Conservation (phyloP, 331 rosid species). For the Rhamnella rubrinervis region DNA sequence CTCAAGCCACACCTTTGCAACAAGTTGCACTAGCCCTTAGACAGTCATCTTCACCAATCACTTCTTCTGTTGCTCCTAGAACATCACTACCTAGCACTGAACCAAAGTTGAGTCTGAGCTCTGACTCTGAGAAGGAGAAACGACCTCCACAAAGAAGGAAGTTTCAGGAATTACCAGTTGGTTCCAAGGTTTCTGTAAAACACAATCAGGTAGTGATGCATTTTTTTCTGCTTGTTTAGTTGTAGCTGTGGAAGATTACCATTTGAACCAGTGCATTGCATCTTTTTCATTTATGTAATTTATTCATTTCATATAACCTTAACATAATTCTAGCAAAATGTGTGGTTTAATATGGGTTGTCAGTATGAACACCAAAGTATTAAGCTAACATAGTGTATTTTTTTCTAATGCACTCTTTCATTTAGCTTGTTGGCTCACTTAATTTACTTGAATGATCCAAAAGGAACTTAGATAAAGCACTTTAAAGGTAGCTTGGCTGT, state of each 20-base stretch:
- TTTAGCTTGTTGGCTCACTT: too few species aligned
- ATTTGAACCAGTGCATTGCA: neutral
- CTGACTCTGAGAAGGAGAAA: constrained; percentile 52
- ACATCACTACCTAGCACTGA: constrained; percentile 41
- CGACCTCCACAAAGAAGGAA: constrained; percentile 67
- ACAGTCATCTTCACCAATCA: constrained; percentile 59
- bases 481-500: neutral
- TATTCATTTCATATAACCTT: too few species aligned
- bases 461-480: neutral
- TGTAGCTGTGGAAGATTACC: neutral
- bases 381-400: too few species aligned
- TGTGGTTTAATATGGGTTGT: too few species aligned
- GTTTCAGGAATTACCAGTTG: constrained; percentile 81
- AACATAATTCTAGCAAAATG: too few species aligned
- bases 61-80: constrained; percentile 56
- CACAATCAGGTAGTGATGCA: constrained; percentile 67
- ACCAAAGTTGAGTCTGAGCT: constrained; percentile 38
- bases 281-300: neutral
- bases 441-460: neutral
- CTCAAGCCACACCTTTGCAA: constrained; percentile 92
- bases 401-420: too few species aligned
- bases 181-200: constrained; percentile 48
- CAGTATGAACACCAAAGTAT: too few species aligned
- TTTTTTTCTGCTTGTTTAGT: constrained; percentile 25
- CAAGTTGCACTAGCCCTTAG: constrained; percentile 95